Evolutionary conservation across 2,329 filamentous ascomycete genomes (phyloP).

Genomic region (Pseudogymnoascus pannorum): DNA sequence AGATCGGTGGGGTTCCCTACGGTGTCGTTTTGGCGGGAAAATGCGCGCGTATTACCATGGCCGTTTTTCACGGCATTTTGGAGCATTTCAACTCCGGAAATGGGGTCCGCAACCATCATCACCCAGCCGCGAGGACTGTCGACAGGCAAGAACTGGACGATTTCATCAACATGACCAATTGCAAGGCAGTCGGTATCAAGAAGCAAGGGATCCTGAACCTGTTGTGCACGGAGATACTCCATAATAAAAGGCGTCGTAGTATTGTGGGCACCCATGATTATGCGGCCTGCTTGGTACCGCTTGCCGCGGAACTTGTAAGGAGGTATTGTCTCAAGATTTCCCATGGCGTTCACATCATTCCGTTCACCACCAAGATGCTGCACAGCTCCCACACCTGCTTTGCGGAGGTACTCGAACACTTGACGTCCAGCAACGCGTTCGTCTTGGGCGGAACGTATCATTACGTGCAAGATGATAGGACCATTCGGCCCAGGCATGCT

Average conservation of each 20-base stretch:
- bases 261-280: constrained; percentile 20
- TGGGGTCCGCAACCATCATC: constrained; percentile 21
- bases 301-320: constrained; percentile 21
- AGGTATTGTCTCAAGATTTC: constrained; percentile 34
- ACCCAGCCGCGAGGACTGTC: constrained; percentile 20
- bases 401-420: constrained; percentile 29
- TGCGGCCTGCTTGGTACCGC: constrained; percentile 22
- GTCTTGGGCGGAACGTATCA: constrained; percentile 7
- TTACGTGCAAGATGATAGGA: constrained; percentile 16
- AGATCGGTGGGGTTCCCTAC: neutral
- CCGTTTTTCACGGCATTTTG: constrained; percentile 10
- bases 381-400: constrained; percentile 27
- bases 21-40: neutral
- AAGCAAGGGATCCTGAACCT: constrained; percentile 30
- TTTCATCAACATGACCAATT: constrained; percentile 31
- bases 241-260: constrained; percentile 20
- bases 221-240: constrained; percentile 29
- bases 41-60: neutral
- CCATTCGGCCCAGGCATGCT: constrained; percentile 34
- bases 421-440: constrained; percentile 26
- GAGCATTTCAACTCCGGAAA: constrained; percentile 23
- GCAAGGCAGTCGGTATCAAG: constrained; percentile 30
- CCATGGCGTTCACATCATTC: constrained; percentile 23
- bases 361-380: constrained; percentile 21
- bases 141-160: constrained; percentile 30